Base-by-base conservation (phyloP, 257 asterid genomes). In the Coffea canephora region DNA sequence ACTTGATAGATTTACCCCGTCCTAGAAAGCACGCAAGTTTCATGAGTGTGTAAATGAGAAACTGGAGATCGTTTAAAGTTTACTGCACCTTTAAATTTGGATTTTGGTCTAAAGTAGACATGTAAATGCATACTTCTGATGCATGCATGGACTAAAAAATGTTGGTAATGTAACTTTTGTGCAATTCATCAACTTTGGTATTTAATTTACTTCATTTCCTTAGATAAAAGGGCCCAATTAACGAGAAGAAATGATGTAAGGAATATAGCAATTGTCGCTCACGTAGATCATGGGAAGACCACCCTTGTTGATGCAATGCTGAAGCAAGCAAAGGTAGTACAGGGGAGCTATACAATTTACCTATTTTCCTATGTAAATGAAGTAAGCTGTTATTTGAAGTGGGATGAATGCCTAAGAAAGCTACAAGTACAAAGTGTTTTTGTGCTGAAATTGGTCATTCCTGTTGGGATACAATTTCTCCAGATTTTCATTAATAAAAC, bases 241-340 rank as follows among this genome's bases (percentile, higher is more conserved):
- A 77, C 88, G 41, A 89, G 98, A 88, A 90, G 99, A 86, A 84
- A 64, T 77, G 99, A 89, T 79, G 84, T 95, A 82, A 89, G 99
- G 65, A 95, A 93, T 85, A 93, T 95, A 74, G 99, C 99, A 39
- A 93, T 95, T 79, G 98, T 95, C 82, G 99, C 99, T n/a, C 99
- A 95, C 78, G 99, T 95, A 11, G 99, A 95, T 88, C 99, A 95
- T 75, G 99, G 99, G 86, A 95, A 95, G 91, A 95, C 99, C 77
- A 95, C 99, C 52, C 83, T 95, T 84, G 99, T 95, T 78, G 99
- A 95, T 90, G 88, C 97, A 72, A 91, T 95, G 96, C 85, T 95
- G 87, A 92, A 89, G 87, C 98, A 95, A 86, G 87, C 99, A 80
- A 95, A 95, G 96, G 99, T 95, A 81, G 73, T 80, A 43, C 43